Conservation (phyloP, 306 rosid genomes). For the Malus asiatica region DNA sequence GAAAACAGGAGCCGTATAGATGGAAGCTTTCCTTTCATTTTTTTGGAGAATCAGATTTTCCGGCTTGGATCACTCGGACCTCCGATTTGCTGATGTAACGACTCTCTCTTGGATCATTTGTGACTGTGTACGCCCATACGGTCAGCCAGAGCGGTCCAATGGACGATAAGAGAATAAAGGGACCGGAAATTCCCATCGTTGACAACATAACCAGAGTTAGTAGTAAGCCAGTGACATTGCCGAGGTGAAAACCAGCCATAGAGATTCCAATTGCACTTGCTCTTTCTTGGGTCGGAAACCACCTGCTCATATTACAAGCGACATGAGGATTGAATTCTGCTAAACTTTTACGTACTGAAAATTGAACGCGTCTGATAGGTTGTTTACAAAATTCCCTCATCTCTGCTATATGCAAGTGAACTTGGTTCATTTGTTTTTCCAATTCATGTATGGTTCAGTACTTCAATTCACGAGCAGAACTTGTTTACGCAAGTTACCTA, state of each 20-base stretch:
- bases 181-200: conserved; percentile 64
- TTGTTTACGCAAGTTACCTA: not conserved
- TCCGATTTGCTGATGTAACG: conserved; percentile 46
- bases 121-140: conserved; percentile 48
- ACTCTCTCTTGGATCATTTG: conserved; percentile 66
- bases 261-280: conserved; percentile 89
- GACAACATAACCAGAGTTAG: conserved; percentile 78
- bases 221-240: conserved; percentile 77
- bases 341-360: not conserved
- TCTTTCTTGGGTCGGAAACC: conserved; percentile 85
- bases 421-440: not conserved
- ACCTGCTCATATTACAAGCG: conserved; percentile 33
- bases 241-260: conserved; percentile 96
- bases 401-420: not conserved
- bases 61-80: conserved; percentile 63
- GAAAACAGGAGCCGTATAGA: conserved; percentile 57
- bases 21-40: conserved; percentile 35
- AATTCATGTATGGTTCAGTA: not conserved
- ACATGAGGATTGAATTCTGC: not conserved
- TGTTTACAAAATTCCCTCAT: not conserved
- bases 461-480: not conserved
- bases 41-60: conserved; percentile 37
- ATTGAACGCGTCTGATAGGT: not conserved
- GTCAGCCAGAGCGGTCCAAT: conserved; percentile 67
- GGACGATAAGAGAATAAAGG: conserved; percentile 73